Evolutionary conservation across 2,329 filamentous ascomycete species (phyloP), one percentile per base, ranked within the genome.

Genomic region (Myriosclerotinia scirpicola): DNA sequence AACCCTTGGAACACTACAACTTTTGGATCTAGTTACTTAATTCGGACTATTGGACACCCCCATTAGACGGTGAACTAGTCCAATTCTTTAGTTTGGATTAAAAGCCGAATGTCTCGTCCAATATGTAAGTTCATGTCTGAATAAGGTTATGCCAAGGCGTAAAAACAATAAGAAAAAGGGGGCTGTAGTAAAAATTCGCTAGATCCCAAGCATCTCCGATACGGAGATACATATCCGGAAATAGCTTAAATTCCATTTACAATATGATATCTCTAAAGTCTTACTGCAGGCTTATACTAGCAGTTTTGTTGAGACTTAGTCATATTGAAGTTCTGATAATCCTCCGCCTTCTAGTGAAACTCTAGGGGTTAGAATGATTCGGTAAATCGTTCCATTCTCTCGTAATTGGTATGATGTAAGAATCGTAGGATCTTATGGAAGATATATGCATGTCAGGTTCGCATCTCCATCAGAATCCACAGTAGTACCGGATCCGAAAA

Each of bases 401-500:
- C 30, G 30, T 40, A 40, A 22, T 14, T 20, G 34, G 44, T 60
- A 11, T 38, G 30, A 34, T 36, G 34, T 60, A 26, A 58, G 40
- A 2, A 40, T 38, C 5, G 20, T 48, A 22, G 42, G n/a, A 58
- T 48, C 11, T n/a, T 36, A 22, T 1, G 34, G 44, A 14, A 38
- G 38, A 50, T 38, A 14, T 8, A 50, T 60, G n/a, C 55, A 58
- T 38, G 44, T 50, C 12, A 12, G 36, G 20, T 50, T 38, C 14
- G 46, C 40, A 22, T 22, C 15, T 58, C 55, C 40, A 40, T 34
- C 15, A 17, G 44, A 14, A 17, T 48, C 1, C 15, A 61, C 14
- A 50, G 44, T 38, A 26, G 58, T 50, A 50, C 58, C 58, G 58
- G 58, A 50, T 61, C 58, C 58, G 58, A 61, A 38, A 61, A 26